Evolutionary conservation across 148 eudicot genomes (phyloP), one percentile per base, ranked within the genome.

Genomic region (Talinum fruticosum): DNA sequence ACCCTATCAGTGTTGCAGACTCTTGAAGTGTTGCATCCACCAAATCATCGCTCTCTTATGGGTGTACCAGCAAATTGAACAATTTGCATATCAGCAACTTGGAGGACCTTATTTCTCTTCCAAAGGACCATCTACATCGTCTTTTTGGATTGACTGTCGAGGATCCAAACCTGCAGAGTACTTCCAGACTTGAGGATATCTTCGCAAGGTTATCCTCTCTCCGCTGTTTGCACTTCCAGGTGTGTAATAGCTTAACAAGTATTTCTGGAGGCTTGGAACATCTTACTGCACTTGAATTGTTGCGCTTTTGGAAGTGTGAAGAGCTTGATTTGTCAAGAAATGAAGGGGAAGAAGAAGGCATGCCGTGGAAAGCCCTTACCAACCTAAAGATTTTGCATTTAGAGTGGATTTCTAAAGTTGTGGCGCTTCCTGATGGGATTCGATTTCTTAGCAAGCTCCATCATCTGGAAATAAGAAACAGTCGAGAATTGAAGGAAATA

Each of bases 291-390:
- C 18, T 82, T 0, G 66, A 78, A 69, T 41, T 59, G 21, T 37
- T 82, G 75, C 18, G 2, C 33, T 2, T 82, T 5, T 0, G 28
- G 64, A 0, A 44, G 4, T 78, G 84, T 24, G 3, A 24, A 1
- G 12, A 68, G 75, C 81, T 82, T 29, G 66, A 79, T 49, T 23
- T 82, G 26, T 35, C 76, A 16, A n/a, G 13, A 13, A 73, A 62
- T 66, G 79, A 76, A 24, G 33, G 26, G 10, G 19, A 2, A 2
- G 15, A 26, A 33, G 71, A 78, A 1, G 75, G 32, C 6, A 61
- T 82, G 81, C 75, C 76, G 28, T 78, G 85, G 82, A 75, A 75
- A 71, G 67, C 76, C 35, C 15, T 82, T 3, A 54, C 49, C 28
- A 71, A 36, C 44, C 79, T 82, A 32, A 73, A 54, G 14, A 66